A percentile compares a stretch with the other conserved stretches of the same genome.
These are phyloP conservation scores for Candida xyloterini DNA, from an alignment of 805 yeast species.

Conservation along the genomic window DNA sequence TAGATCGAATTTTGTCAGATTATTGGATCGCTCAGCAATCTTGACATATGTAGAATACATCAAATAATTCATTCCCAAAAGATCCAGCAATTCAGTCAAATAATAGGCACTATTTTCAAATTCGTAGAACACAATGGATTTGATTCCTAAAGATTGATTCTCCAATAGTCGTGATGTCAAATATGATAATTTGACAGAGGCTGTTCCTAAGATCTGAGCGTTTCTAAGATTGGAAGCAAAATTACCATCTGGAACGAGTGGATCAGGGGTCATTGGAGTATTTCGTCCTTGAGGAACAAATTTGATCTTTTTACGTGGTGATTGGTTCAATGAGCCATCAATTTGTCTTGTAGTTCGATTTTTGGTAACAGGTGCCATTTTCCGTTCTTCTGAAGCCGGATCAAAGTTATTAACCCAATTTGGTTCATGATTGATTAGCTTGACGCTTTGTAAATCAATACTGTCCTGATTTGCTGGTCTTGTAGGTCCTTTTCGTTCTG, in stretches of 20 bases:
- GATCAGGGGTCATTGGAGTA: conserved; percentile 26
- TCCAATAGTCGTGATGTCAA: conserved; percentile 52
- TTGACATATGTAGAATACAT: conserved; percentile 63
- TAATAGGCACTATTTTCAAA: conserved; percentile 71
- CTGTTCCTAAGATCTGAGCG: conserved; percentile 55
- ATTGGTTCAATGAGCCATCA: neutral
- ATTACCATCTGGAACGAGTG: conserved; percentile 21
- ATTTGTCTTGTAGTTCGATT: conserved; percentile 1
- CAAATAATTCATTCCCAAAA: conserved; percentile 57
- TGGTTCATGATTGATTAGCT: conserved; percentile 26
- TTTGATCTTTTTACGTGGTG: conserved; percentile 20
- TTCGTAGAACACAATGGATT: conserved; percentile 65
- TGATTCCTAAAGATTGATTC: conserved; percentile 44
- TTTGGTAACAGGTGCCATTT: conserved; percentile 1
- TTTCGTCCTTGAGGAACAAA: conserved; percentile 17
- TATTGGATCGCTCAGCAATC: conserved; percentile 47
- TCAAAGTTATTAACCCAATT: conserved; percentile 29
- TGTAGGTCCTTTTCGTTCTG: neutral
- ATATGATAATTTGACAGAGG: conserved; percentile 63
- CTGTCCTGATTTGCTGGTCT: conserved; percentile 7
- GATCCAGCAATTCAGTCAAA: conserved; percentile 59
- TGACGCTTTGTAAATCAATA: conserved; percentile 33
- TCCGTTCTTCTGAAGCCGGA: conserved; percentile 23
- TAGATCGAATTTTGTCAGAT: conserved; percentile 48
- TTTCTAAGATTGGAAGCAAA: conserved; percentile 26